Evolutionary conservation across 371 early-diverging fungal genomes (phyloP), one percentile per base, ranked within the genome.

Genomic region (Rhizopus arrhizus): DNA sequence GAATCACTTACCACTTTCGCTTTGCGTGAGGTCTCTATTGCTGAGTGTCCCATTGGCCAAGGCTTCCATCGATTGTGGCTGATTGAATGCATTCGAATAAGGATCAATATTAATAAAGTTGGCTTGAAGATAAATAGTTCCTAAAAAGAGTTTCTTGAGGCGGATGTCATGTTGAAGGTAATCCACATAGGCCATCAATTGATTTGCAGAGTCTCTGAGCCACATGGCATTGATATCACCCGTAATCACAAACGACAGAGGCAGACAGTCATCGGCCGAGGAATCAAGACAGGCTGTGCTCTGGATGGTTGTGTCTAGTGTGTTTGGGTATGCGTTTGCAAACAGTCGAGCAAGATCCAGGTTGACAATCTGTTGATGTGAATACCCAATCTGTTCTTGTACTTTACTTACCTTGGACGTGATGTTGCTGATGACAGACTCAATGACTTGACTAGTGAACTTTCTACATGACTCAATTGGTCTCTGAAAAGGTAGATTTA

Each of bases 171-270:
- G 53, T n/a, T 58, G 53, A 9, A 80, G 52, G 52, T 77, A 81
- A 6, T 77, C 72, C 10, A 88, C 43, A 46, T 85, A 86, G 0
- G 86, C 85, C 9, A 80, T 51, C 2, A 88, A 53, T 56, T 88
- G 88, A 65, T 87, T 86, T n/a, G 86, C 75, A 43, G 85, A 85
- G 62, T 88, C 88, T 40, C 88, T 74, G 0, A 86, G 69, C 88
- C 88, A 88, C 81, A 86, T 85, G 15, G 88, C 88, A 9, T 83
- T 75, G 29, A 88, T 88, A 53, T 88, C 88, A 13, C 88, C 88
- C 1, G 88, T 88, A 31, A 88, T 82, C 3, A 88, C 65, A 62
- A 82, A 88, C 0, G 84, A 70, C 36, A 84, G 70, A 13, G 83
- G 81, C 13, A 50, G 53, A n/a, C 74, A 71, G 8, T 9, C 7